Conservation (phyloP, 495 filamentous ascomycete species). For the Penicillium coprophilum region DNA sequence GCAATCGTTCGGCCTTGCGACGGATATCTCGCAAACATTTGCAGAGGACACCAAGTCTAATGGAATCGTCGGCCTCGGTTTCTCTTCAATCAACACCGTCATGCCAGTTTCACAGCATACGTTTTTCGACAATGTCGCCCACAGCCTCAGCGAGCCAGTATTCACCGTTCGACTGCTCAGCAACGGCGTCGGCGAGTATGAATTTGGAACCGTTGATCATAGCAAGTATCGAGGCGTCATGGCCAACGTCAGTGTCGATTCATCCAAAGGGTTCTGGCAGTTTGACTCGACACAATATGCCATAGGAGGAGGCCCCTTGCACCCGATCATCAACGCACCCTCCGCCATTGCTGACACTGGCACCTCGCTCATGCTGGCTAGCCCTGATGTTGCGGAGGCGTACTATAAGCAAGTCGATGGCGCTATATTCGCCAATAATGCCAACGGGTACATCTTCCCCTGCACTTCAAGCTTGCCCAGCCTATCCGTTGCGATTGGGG, state of each 20-base stretch:
- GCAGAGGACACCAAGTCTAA: constrained; percentile 59
- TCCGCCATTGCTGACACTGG: constrained; percentile 69
- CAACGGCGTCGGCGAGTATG: constrained; percentile 65
- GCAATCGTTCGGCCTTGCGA: constrained; percentile 74
- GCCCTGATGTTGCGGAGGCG: constrained; percentile 54
- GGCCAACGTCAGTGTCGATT: constrained; percentile 63
- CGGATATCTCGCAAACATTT: constrained; percentile 61
- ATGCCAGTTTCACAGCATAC: constrained; percentile 66
- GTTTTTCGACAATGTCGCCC: constrained; percentile 76
- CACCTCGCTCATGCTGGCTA: constrained; percentile 70
- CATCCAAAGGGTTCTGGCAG: constrained; percentile 71
- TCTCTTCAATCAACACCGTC: constrained; percentile 72
- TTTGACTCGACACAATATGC: constrained; percentile 59
- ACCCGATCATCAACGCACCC: constrained; percentile 30
- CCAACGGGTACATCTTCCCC: constrained; percentile 65
- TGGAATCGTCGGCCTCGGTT: constrained; percentile 78
- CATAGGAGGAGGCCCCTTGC: constrained; percentile 46
- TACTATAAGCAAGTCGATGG: constrained; percentile 65
- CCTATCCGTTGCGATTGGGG: constrained; percentile 64
- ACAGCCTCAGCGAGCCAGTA: constrained; percentile 62
- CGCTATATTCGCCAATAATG: constrained; percentile 45
- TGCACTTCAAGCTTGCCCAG: constrained; percentile 63
- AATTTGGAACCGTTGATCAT: constrained; percentile 71
- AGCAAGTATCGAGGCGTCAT: constrained; percentile 64
- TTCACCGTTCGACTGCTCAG: constrained; percentile 69